These are phyloP conservation scores for Vaccinium corymbosum DNA, from an alignment of 148 eudicot genomes.

Conservation along the genomic window DNA sequence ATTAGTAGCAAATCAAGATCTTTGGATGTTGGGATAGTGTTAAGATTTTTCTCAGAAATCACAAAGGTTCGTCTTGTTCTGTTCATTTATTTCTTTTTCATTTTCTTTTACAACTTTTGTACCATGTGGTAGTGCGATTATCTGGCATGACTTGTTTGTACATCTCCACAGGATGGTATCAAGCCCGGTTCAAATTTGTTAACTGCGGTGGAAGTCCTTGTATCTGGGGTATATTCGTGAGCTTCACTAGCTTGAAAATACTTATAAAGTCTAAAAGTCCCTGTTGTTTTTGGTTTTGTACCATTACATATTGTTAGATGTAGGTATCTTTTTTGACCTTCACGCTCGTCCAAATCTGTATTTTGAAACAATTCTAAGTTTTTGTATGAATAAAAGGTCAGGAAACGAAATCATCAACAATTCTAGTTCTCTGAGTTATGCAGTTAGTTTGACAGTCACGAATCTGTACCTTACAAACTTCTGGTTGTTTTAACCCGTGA, in stretches of 20 bases:
- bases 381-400: not conserved
- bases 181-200: slow-evolving; percentile 82
- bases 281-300: not conserved
- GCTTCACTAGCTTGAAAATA: slow-evolving; percentile 11
- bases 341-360: not conserved
- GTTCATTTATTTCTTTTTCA: not conserved
- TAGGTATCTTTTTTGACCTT: not conserved
- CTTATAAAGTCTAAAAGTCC: not conserved
- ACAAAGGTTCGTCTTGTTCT: slow-evolving; percentile 50
- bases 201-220: slow-evolving; percentile 84
- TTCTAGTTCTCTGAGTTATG: slow-evolving; percentile 1
- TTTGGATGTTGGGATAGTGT: slow-evolving; percentile 66
- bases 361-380: not conserved
- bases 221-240: slow-evolving; percentile 72
- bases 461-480: not conserved
- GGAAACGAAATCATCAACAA: not conserved
- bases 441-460: not conserved
- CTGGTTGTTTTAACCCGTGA: slow-evolving; percentile 5
- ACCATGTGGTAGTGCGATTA: not conserved
- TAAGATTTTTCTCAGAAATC: slow-evolving; percentile 71
- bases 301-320: not conserved
- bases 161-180: slow-evolving; percentile 62
- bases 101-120: not conserved
- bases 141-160: slow-evolving; percentile 13
- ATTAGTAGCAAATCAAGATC: slow-evolving; percentile 81